Evolutionary conservation across 441 rosid species (phyloP), one percentile per base, ranked within the genome.

Genomic region (Erodium moschatum): DNA sequence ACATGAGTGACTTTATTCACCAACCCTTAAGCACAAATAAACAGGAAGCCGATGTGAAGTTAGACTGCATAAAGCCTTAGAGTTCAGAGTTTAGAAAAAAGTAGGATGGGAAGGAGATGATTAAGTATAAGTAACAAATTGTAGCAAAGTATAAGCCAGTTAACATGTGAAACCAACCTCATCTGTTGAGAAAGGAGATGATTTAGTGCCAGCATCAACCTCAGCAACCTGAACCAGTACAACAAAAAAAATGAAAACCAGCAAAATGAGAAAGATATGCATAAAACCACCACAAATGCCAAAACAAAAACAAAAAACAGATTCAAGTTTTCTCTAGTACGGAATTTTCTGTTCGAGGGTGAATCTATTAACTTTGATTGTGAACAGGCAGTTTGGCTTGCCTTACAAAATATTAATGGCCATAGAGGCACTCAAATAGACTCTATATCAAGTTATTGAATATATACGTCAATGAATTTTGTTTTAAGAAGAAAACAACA

Each of bases 111-210:
- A 46, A 46, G 52, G 5, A 46, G 35, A 3, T 5, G 6, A 31
- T 31, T 31, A 2, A 31, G 4, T 31, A 31, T 31, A 0, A 31
- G 2, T 29, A 31, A 31, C 1, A 31, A 31, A 31, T 1, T 31
- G 35, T 38, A 38, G 42, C 42, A 9, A 46, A 46, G 52, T 46
- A 46, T 46, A 46, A 46, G 52, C 52, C 52, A 46, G 52, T 46
- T 12, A 46, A 13, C 52, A 46, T 46, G 52, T 46, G 52, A 46
- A 46, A 46, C 52, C 15, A n/a, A 90, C 98, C 92, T 86, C 92
- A 71, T 81, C 80, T 70, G 84, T 80, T 6, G 90, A 83, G 72
- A 84, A 67, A 70, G 87, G 73, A 71, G 80, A 71, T 72, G 74
- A 66, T 48, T 81, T 76, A 66, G 75, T 67, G 68, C 72, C 73